These are phyloP conservation scores for Aureobasidium sp. DNA, from an alignment of 2,329 filamentous ascomycete species.

Conservation along the genomic window DNA sequence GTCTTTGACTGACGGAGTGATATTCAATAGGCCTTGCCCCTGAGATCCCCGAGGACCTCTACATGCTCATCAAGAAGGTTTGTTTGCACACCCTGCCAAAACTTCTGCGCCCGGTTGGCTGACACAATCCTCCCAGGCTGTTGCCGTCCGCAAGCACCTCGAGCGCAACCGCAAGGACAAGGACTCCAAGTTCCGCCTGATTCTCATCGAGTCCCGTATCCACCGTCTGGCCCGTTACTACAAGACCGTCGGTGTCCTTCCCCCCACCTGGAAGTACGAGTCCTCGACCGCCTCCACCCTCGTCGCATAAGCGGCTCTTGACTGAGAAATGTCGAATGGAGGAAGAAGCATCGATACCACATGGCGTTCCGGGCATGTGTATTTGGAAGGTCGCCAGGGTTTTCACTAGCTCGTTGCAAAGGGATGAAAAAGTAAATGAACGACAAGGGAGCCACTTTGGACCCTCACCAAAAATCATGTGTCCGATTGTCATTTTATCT, in stretches of 20 bases:
- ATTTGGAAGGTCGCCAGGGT: conserved; percentile 13
- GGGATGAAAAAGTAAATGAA: conserved; percentile 13
- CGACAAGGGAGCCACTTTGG: conserved; percentile 12
- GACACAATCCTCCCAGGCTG: conserved; percentile 54
- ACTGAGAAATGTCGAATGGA: conserved; percentile 6
- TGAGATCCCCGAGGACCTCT: conserved; percentile 98
- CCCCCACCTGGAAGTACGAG: conserved; percentile 99
- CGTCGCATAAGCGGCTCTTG: conserved; percentile 64
- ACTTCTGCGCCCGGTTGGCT: conserved; percentile 1
- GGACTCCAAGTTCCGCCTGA: conserved; percentile 99
- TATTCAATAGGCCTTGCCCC: conserved; percentile 80
- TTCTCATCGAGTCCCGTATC: conserved; percentile 99
- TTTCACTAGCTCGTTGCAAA: conserved; percentile 16
- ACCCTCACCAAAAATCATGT: conserved; percentile 2
- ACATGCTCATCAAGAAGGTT: conserved; percentile 99
- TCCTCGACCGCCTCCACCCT: conserved; percentile 90
- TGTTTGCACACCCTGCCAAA: conserved; percentile 21
- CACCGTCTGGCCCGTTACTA: conserved; percentile 99
- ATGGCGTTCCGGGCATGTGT: conserved; percentile 17
- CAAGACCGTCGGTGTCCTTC: conserved; percentile 80
- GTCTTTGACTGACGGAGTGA: conserved; percentile 39
- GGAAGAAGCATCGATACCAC: conserved; percentile 10
- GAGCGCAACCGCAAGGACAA: conserved; percentile 99
- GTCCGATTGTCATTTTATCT: conserved; percentile 7
- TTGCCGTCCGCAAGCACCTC: conserved; percentile 99